A percentile compares a stretch with the other conserved stretches of the same genome.
Conservation (phyloP, 192 early-diverging fungal genomes). For the Piromyces finnis region DNA sequence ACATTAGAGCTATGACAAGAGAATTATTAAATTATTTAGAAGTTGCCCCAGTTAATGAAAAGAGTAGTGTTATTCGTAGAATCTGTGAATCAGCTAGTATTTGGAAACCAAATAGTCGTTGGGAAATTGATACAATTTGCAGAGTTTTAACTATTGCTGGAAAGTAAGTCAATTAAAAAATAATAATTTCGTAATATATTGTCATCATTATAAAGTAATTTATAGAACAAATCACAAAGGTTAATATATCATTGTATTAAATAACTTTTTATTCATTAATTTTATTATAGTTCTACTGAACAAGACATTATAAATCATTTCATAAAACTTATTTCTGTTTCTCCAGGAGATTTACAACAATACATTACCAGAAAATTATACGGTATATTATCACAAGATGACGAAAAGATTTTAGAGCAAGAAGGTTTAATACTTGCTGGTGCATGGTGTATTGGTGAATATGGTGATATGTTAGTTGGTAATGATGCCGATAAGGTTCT, state of each 20-base stretch:
- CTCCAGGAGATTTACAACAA: slow-evolving; percentile 55
- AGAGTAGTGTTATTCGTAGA: slow-evolving; percentile 73
- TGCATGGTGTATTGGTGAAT: slow-evolving; percentile 93
- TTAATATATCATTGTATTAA: too few species aligned
- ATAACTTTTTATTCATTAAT: too few species aligned
- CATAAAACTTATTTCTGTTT: slow-evolving; percentile 70
- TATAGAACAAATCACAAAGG: too few species aligned
- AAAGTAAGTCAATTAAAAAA: too few species aligned
- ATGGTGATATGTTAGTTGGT: slow-evolving; percentile 70
- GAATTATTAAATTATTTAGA: slow-evolving; percentile 89
- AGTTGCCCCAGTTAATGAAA: slow-evolving; percentile 73
- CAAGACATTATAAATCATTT: slow-evolving; percentile 70
- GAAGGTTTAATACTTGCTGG: slow-evolving; percentile 77
- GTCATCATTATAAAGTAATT: too few species aligned
- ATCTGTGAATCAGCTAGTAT: slow-evolving; percentile 83
- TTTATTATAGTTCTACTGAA: slow-evolving; percentile 48
- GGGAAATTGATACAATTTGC: slow-evolving; percentile 91
- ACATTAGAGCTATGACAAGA: slow-evolving; percentile 78
- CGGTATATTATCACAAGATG: slow-evolving; percentile 47
- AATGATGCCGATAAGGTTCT: slow-evolving; percentile 1
- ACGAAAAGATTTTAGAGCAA: slow-evolving; percentile 50
- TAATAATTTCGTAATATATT: too few species aligned
- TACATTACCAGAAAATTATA: slow-evolving; percentile 83
- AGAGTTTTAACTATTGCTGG: slow-evolving; percentile 58
- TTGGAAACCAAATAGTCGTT: slow-evolving; percentile 85